phyloP scores from a whole-genome alignment of 495 filamentous ascomycete species.

The Tricharina praecox region DNA sequence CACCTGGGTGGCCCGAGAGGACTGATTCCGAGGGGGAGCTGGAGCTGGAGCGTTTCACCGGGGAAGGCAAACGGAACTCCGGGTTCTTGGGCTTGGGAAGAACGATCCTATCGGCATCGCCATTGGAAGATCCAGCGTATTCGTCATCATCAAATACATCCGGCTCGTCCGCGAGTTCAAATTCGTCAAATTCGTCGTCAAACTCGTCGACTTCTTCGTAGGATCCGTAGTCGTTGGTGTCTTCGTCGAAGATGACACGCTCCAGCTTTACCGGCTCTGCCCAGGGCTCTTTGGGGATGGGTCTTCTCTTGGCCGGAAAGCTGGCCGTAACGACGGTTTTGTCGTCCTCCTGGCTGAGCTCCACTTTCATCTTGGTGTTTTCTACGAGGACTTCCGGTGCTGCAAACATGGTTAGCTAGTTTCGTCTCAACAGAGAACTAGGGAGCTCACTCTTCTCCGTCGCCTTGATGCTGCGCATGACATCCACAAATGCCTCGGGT shows the following conservation, averaged over 20 bases:
- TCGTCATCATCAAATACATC: too few species aligned
- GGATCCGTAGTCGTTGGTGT: too few species aligned
- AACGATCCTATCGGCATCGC: too few species aligned
- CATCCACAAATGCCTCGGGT: conserved; percentile 10
- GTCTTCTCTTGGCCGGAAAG: neutral
- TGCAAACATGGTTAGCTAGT: neutral
- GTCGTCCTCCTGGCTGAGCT: neutral
- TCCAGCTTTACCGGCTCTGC: neutral
- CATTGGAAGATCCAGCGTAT: too few species aligned
- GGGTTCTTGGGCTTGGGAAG: too few species aligned
- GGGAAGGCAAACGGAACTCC: too few species aligned
- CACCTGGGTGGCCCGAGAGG: too few species aligned
- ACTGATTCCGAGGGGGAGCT: too few species aligned
- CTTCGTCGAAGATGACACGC: too few species aligned
- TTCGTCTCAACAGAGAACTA: too few species aligned
- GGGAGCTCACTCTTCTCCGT: neutral
- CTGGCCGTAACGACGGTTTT: neutral
- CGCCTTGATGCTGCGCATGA: neutral
- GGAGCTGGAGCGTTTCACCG: too few species aligned
- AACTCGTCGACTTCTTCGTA: too few species aligned
- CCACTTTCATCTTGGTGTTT: neutral
- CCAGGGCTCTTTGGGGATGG: neutral
- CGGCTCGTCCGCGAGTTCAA: neutral
- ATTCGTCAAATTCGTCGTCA: conserved; percentile 1
- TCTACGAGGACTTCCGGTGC: neutral